Percentiles rank a stretch among this genome's conserved stretches.
Evolutionary conservation across 1,139 yeast genomes (phyloP).

Genomic region (Sugiyamaella xylanicola): DNA sequence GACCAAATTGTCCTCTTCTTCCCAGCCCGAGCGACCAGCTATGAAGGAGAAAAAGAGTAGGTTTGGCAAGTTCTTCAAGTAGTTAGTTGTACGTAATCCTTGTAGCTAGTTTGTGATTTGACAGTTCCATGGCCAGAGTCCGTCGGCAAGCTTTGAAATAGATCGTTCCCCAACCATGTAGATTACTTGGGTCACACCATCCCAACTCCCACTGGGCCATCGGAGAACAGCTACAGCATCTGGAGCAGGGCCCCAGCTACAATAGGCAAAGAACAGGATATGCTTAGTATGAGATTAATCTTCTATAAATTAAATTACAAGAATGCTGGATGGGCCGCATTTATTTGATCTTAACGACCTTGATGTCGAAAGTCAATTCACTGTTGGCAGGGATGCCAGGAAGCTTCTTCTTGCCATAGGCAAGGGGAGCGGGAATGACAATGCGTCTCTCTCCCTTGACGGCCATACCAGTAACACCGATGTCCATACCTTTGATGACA

Average conservation of each 20-base stretch:
- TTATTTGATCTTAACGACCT: constrained; percentile 86
- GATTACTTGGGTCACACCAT: too few relatives aligned
- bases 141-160: neutral
- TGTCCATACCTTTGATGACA: constrained; percentile 97
- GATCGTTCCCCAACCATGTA: neutral
- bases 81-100: constrained; percentile 4
- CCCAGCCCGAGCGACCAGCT: constrained; percentile 14
- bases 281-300: constrained; percentile 2
- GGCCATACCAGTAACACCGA: constrained; percentile 98
- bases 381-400: constrained; percentile 99
- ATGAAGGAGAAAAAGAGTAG: constrained; percentile 26
- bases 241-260: neutral
- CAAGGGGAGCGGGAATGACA: constrained; percentile 92
- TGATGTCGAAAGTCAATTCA: constrained; percentile 93
- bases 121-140: too few relatives aligned
- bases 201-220: too few relatives aligned
- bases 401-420: constrained; percentile 89
- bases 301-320: constrained; percentile 16
- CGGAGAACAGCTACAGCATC: neutral
- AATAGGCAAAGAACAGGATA: neutral
- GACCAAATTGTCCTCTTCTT: constrained; percentile 5
- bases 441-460: constrained; percentile 99
- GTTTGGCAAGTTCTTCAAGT: constrained; percentile 33
- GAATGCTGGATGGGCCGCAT: constrained; percentile 13
- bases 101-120: too few relatives aligned